Conservation (phyloP, 371 early-diverging fungal genomes). For the Mortierella sp. region DNA sequence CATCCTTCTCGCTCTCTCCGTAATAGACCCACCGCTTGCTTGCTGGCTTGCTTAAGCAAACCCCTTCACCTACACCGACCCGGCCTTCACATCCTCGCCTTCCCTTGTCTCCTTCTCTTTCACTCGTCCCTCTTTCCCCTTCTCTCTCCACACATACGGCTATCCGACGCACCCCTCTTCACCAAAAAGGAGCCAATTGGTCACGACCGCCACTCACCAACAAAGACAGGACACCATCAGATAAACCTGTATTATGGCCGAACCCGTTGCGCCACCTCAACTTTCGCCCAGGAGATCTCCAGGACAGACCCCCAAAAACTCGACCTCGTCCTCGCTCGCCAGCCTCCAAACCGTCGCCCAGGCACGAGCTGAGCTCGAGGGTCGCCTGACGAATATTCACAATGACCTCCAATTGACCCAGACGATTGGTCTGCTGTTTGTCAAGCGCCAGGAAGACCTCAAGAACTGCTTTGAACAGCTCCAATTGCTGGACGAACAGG, state of each 20-base stretch:
- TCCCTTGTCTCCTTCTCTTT: not conserved
- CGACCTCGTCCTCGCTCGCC: constrained; percentile 18
- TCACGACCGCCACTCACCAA: not conserved
- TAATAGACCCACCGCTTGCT: not conserved
- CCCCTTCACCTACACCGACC: not conserved
- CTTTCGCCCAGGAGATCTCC: constrained; percentile 19
- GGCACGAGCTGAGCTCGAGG: constrained; percentile 46
- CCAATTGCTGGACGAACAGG: constrained; percentile 30
- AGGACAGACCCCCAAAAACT: constrained; percentile 5
- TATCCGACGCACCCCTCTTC: not conserved
- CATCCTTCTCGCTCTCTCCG: not conserved
- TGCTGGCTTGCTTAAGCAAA: not conserved
- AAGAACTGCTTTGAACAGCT: constrained; percentile 46
- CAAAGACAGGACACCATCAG: not conserved
- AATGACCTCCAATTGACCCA: constrained; percentile 53
- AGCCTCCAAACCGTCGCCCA: constrained; percentile 41
- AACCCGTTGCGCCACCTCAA: constrained; percentile 26
- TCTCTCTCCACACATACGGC: not conserved
- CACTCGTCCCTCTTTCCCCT: not conserved
- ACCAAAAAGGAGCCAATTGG: constrained; percentile 3
- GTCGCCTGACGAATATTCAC: constrained; percentile 40
- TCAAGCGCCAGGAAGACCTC: constrained; percentile 55
- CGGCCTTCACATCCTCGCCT: not conserved
- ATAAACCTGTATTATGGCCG: constrained; percentile 28
- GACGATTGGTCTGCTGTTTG: constrained; percentile 51